phyloP scores from a whole-genome alignment of 139 green algal species.

The Tetratostichococcus sp. region DNA sequence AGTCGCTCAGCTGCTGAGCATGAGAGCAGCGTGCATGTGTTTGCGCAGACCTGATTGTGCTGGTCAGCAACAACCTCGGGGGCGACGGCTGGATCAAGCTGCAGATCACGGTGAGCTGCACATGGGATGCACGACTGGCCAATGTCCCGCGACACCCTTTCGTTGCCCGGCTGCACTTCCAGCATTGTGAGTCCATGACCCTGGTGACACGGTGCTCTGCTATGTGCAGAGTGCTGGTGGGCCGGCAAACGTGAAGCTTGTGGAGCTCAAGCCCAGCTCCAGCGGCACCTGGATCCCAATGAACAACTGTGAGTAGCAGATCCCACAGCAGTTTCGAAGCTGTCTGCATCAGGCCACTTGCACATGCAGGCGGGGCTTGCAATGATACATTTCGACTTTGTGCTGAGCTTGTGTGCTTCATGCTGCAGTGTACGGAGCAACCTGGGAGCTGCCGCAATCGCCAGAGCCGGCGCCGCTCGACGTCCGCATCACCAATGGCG shows the following conservation, averaged over 20 bases:
- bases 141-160: too few relatives aligned
- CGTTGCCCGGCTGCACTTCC: too few relatives aligned
- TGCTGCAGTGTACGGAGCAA: neutral
- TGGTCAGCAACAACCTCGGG: slow-evolving; percentile 19
- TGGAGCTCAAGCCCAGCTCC: neutral
- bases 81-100: slow-evolving; percentile 25
- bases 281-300: neutral
- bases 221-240: neutral
- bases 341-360: neutral
- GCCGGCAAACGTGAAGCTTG: neutral
- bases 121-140: too few relatives aligned
- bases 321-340: neutral
- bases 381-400: too few relatives aligned
- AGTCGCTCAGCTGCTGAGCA: too few relatives aligned
- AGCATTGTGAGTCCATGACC: neutral
- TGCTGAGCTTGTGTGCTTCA: too few relatives aligned
- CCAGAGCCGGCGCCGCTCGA: neutral
- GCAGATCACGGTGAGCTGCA: slow-evolving; percentile 3
- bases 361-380: too few relatives aligned
- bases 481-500: neutral
- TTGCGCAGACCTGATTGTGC: slow-evolving; percentile 18
- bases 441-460: neutral
- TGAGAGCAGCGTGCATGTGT: too few relatives aligned
- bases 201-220: too few relatives aligned
- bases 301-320: neutral